Evolutionary conservation across 306 rosid genomes (phyloP), one percentile per base, ranked within the genome.

Genomic region (Malus orientalis): DNA sequence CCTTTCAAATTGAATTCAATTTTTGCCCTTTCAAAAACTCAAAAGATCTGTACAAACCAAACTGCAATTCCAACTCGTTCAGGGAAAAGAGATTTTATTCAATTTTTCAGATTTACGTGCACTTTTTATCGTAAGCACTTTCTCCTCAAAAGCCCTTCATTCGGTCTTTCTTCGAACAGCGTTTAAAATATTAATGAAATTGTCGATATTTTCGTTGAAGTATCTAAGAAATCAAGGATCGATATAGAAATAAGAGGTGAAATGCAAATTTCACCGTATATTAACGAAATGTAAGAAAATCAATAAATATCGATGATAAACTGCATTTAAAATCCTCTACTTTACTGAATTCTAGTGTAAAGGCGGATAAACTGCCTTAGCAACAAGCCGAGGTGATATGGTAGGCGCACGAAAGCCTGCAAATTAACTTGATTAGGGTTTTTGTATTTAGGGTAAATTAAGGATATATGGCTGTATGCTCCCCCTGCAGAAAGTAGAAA

Each of bases 201-300:
- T 33, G 8, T 33, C 38, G 8, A 33, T 33, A 33, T 33, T 33
- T 33, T 33, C 2, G 8, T 33, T 6, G 8, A 33, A 33, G 38
- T 33, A 33, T 33, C 38, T 1, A 1, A 33, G 6, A 33, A 33
- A 33, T 33, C 38, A 33, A 33, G 8, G 0, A 33, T 33, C 8
- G 1, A 33, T 33, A 6, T 6, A 0, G 0, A 33, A 33, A 33
- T 33, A 8, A 5, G 8, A 6, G 0, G 0, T 5, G 8, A 33
- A 33, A 33, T 33, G 10, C 0, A 36, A 36, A 36, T 36, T 36
- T 6, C 42, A 7, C 2, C 1, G 10, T 36, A 7, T 6, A 36
- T 36, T 36, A 36, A 36, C 9, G 0, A 36, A 2, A 36, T 2
- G 0, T 36, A 36, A 7, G 10, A 36, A 36, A 36, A 36, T 36